phyloP scores from a whole-genome alignment of 2,329 filamentous ascomycete species.

The Phyllachora maydis region DNA sequence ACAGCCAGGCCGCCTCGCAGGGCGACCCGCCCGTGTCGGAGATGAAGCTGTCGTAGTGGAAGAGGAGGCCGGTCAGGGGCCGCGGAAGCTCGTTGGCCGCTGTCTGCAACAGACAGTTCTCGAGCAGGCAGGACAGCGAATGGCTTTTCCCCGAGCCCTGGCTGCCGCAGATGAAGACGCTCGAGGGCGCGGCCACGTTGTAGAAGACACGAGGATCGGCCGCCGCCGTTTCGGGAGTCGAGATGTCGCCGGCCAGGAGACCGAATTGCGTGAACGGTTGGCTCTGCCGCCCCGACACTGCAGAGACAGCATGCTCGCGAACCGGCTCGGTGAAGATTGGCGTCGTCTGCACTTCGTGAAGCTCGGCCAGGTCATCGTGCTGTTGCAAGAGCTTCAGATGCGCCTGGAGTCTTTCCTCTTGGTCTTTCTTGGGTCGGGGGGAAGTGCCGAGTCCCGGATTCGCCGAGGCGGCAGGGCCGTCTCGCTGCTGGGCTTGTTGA shows the following conservation, averaged over 20 bases:
- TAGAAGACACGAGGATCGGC: conserved; percentile 17
- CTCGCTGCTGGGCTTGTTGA: no score
- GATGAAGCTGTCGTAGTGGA: conserved; percentile 40
- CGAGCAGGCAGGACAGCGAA: conserved; percentile 30
- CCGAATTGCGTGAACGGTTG: conserved; percentile 11
- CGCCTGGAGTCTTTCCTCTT: no score
- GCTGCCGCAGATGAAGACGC: conserved; percentile 41
- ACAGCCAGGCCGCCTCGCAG: conserved; percentile 38
- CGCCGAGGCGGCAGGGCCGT: no score
- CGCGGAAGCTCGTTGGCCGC: conserved; percentile 21
- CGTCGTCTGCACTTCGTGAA: conserved; percentile 9
- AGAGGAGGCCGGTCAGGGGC: conserved; percentile 38
- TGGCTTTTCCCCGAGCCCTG: conserved; percentile 46
- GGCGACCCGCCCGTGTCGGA: conserved; percentile 24
- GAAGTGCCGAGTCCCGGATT: no score
- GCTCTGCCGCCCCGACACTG: conserved; percentile 1
- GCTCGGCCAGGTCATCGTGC: conserved; percentile 5
- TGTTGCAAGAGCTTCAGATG: conserved; percentile 6
- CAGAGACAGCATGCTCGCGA: conserved; percentile 3
- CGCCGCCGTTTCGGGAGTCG: background rate
- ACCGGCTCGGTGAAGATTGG: conserved; percentile 12
- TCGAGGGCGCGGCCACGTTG: conserved; percentile 29
- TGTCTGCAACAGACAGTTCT: conserved; percentile 31
- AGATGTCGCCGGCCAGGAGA: conserved; percentile 9
- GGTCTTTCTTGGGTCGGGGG: no score